A percentile compares a stretch with the other conserved stretches of the same genome.
phyloP scores from a whole-genome alignment of 75 land plant species.

The Picea sitchensis region DNA sequence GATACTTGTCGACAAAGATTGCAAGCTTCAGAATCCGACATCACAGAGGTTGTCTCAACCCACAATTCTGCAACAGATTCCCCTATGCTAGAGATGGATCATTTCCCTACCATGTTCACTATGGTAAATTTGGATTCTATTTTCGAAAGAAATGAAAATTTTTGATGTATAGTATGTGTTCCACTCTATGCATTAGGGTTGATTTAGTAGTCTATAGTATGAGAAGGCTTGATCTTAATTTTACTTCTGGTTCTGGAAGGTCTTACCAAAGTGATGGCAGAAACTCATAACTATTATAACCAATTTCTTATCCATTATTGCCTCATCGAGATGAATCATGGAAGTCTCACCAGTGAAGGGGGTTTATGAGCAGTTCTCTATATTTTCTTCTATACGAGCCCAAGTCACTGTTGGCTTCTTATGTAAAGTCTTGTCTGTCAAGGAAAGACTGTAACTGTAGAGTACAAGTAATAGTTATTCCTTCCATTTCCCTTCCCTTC shows the following conservation, averaged over 20 bases:
- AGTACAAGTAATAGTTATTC: too few species aligned
- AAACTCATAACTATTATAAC: not conserved
- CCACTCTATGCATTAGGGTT: too few species aligned
- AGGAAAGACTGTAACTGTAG: too few species aligned
- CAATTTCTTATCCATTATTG: not conserved
- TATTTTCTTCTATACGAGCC: too few species aligned
- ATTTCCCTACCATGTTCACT: not conserved
- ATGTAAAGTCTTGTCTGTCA: too few species aligned
- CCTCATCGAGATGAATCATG: not conserved
- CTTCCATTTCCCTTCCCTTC: too few species aligned
- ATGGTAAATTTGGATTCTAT: not conserved
- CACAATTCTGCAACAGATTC: slow-evolving; percentile 22
- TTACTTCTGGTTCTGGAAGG: not conserved
- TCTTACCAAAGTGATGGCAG: not conserved
- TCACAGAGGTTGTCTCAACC: slow-evolving; percentile 24
- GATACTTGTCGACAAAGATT: not conserved
- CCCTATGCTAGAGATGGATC: not conserved
- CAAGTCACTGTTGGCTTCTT: too few species aligned
- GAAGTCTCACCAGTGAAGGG: not conserved
- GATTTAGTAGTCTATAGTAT: too few species aligned
- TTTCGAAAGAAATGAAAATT: not conserved
- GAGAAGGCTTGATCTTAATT: too few species aligned
- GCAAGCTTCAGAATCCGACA: slow-evolving; percentile 21
- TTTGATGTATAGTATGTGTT: not conserved
- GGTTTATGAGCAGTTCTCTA: too few species aligned